Evolutionary conservation across 257 asterid genomes (phyloP), one percentile per base, ranked within the genome.

Genomic region (Lycium barbarum): DNA sequence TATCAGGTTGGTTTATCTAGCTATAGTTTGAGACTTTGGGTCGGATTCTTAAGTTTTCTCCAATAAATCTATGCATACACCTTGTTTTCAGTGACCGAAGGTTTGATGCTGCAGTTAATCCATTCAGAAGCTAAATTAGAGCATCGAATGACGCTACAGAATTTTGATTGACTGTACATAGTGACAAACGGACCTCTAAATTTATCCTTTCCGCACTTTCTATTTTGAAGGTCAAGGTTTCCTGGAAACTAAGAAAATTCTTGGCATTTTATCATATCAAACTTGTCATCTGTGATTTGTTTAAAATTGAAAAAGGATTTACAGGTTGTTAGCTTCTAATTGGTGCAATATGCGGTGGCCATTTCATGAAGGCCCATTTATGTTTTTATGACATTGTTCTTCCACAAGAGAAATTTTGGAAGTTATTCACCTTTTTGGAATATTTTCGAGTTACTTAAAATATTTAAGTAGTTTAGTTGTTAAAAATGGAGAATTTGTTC

Each of bases 391-490:
- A 73, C 59, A 73, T 47, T 13, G 59, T 73, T 5, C 81, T 47
- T 73, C 38, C 61, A 73, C 81, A 73, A 73, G 43, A 72, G 3
- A 73, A 38, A 45, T 10, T 47, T 38, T 20, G 59, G 80, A 73
- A 10, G 80, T 47, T n/a, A 73, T 73, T 73, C 80, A 73, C 80
- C 57, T 68, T 68, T 68, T 47, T 26, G 33, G 33, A 26, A 26
- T 26, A 26, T 26, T 26, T 26, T 26, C 36, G 35, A 73, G 20
- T 73, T 20, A 73, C 59, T 73, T 47, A 47, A 73, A 47, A 20
- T 73, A 73, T 45, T 71, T 73, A 45, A 47, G 59, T 47, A 73
- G 40, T 73, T 45, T n/a, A 26, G 33, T 26, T 26, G 33, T 26
- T 26, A 26, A 26, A 26, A 26, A 26, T 26, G 33, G 33, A 26